phyloP scores from a whole-genome alignment of 1,284 basidiomycete genomes.

The Dichomitus squalens region DNA sequence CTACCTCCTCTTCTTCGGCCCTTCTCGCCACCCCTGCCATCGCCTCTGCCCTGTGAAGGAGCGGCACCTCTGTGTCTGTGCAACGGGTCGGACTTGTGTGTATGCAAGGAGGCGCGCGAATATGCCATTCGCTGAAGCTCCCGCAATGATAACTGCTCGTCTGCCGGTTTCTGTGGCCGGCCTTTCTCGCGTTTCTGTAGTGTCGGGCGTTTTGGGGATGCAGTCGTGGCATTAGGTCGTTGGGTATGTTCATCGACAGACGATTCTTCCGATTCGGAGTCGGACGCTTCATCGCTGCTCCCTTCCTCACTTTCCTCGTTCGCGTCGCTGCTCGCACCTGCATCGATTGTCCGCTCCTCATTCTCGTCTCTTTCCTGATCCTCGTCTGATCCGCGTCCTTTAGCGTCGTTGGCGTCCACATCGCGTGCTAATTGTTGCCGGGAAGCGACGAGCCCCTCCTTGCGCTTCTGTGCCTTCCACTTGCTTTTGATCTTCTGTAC shows the following conservation, averaged over 20 bases:
- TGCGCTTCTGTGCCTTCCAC: conserved; percentile 77
- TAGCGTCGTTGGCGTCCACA: conserved; percentile 14
- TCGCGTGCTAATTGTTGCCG: conserved; percentile 21
- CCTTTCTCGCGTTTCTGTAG: neutral
- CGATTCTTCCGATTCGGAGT: conserved; percentile 1
- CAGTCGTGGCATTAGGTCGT: neutral
- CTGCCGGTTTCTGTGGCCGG: neutral
- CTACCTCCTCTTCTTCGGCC: conserved; percentile 11
- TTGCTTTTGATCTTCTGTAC: conserved; percentile 73
- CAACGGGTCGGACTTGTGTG: conserved; percentile 52
- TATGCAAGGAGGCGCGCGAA: conserved; percentile 56
- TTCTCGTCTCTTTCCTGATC: conserved; percentile 5
- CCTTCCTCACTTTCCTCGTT: conserved; percentile 12
- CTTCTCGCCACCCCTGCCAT: conserved; percentile 15
- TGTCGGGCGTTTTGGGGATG: neutral
- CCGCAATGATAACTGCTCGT: conserved; percentile 39
- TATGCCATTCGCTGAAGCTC: conserved; percentile 66
- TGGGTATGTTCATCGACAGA: conserved; percentile 11
- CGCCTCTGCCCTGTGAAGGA: conserved; percentile 17
- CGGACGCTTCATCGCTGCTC: conserved; percentile 23
- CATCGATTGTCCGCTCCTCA: conserved; percentile 2
- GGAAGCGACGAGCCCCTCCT: conserved; percentile 45
- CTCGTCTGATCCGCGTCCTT: conserved; percentile 9
- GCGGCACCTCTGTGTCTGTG: conserved; percentile 30
- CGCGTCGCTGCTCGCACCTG: conserved; percentile 1